Conservation (phyloP, 805 yeast species). For the Barnettozyma californica region DNA sequence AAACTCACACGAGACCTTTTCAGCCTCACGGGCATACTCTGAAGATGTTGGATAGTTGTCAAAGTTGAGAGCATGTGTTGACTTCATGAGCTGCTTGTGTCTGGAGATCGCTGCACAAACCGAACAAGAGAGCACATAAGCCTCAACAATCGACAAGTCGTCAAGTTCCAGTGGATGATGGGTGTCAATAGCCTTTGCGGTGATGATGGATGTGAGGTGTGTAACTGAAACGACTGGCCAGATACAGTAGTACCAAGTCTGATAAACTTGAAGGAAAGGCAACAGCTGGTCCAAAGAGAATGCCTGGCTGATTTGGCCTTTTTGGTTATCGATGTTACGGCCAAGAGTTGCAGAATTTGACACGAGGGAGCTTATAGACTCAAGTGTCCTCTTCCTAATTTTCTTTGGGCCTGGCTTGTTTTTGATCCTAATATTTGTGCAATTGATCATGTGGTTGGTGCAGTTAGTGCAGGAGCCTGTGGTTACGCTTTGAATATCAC, state of each 20-base stretch:
- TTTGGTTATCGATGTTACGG: background rate
- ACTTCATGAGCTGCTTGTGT: conserved; percentile 20
- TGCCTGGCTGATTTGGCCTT: background rate
- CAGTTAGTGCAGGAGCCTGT: conserved; percentile 20
- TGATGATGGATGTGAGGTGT: conserved; percentile 13
- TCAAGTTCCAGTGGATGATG: conserved; percentile 7
- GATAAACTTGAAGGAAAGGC: conserved; percentile 21
- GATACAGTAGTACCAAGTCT: conserved; percentile 24
- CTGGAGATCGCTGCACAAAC: conserved; percentile 22
- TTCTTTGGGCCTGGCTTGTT: conserved; percentile 24
- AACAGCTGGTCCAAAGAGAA: conserved; percentile 18
- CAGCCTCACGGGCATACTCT: conserved; percentile 20
- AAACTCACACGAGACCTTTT: conserved; percentile 15
- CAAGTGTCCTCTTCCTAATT: conserved; percentile 20
- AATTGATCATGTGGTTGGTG: conserved; percentile 17
- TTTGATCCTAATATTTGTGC: conserved; percentile 21
- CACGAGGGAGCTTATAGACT: conserved; percentile 13
- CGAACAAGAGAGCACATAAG: conserved; percentile 20
- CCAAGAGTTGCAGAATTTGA: background rate
- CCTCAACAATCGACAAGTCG: conserved; percentile 12
- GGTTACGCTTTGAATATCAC: conserved; percentile 14
- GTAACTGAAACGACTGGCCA: conserved; percentile 23
- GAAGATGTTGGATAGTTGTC: conserved; percentile 17
- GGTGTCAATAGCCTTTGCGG: conserved; percentile 2
- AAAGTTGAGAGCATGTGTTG: conserved; percentile 14